A percentile compares a stretch with the other conserved stretches of the same genome.
phyloP scores from a whole-genome alignment of 768 basidiomycete species.

The Pulveroboletus sp. region DNA sequence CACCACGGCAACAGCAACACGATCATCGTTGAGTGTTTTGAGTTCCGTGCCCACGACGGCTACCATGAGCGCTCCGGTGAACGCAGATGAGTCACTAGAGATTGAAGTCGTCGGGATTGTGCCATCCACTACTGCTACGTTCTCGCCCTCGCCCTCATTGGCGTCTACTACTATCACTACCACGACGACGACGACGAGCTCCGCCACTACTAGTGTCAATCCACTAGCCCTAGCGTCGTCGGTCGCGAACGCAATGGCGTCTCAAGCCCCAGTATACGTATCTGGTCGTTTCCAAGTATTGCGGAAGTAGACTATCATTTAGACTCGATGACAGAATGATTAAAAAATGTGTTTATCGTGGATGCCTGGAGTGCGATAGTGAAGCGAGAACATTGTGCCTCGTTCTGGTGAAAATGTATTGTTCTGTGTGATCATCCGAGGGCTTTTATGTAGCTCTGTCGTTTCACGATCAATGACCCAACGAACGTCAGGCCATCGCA shows the following conservation, averaged over 20 bases:
- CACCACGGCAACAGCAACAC: neutral
- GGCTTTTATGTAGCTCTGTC: too few relatives aligned
- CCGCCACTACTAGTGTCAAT: slow-evolving; percentile 3
- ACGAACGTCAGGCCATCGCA: neutral
- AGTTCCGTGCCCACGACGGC: slow-evolving; percentile 1
- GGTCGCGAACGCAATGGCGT: slow-evolving; percentile 8
- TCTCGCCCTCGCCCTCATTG: neutral
- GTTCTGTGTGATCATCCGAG: too few relatives aligned
- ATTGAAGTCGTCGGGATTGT: slow-evolving; percentile 18
- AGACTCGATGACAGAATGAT: neutral
- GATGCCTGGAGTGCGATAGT: too few relatives aligned
- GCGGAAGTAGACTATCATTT: neutral
- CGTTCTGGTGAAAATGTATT: too few relatives aligned
- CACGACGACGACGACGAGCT: neutral
- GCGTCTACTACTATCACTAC: neutral
- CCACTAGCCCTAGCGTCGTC: slow-evolving; percentile 19
- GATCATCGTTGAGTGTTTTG: slow-evolving; percentile 1
- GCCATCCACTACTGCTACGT: neutral
- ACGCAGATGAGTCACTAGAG: slow-evolving; percentile 14
- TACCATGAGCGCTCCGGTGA: neutral
- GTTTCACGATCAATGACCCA: too few relatives aligned
- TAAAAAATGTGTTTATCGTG: too few relatives aligned
- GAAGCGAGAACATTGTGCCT: too few relatives aligned
- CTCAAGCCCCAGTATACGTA: neutral
- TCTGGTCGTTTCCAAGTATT: neutral